Percentiles rank a stretch among this genome's conserved stretches.
phyloP scores from a whole-genome alignment of 495 filamentous ascomycete species.

The Penicillium odoratum region DNA sequence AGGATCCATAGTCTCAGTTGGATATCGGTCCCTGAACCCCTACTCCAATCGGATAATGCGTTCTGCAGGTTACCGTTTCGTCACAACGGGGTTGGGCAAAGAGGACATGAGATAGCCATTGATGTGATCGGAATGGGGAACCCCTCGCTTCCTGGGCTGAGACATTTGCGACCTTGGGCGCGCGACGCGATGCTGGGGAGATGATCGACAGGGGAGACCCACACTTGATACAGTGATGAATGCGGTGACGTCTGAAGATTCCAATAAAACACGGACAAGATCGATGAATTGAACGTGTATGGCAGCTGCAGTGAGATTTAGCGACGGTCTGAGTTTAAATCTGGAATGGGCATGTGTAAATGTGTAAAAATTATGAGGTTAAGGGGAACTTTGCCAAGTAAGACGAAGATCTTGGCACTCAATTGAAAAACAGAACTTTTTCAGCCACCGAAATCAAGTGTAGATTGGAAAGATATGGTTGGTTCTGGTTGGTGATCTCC shows the following conservation, averaged over 20 bases:
- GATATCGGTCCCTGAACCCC: not conserved
- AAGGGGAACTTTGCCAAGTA: not conserved
- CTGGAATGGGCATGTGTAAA: not conserved
- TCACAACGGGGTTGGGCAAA: not conserved
- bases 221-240: constrained; percentile 9
- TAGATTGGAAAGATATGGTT: no score
- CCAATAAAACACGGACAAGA: not conserved
- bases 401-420: not conserved
- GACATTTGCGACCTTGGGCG: constrained; percentile 12
- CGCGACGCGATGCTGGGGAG: constrained; percentile 5
- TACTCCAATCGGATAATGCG: constrained; percentile 2
- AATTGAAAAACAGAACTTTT: not conserved
- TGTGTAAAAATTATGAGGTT: not conserved
- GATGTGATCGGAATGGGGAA: constrained; percentile 24
- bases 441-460: not conserved
- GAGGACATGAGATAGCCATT: constrained; percentile 6
- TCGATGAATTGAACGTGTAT: not conserved
- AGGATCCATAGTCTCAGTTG: not conserved
- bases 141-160: constrained; percentile 6
- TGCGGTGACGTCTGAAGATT: constrained; percentile 6
- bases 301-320: not conserved
- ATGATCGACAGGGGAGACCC: constrained; percentile 23
- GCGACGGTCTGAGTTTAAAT: not conserved
- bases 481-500: not conserved
- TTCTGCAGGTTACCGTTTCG: not conserved